Evolutionary conservation across 495 filamentous ascomycete genomes (phyloP).

Genomic region (Lophiostoma macrostomum): DNA sequence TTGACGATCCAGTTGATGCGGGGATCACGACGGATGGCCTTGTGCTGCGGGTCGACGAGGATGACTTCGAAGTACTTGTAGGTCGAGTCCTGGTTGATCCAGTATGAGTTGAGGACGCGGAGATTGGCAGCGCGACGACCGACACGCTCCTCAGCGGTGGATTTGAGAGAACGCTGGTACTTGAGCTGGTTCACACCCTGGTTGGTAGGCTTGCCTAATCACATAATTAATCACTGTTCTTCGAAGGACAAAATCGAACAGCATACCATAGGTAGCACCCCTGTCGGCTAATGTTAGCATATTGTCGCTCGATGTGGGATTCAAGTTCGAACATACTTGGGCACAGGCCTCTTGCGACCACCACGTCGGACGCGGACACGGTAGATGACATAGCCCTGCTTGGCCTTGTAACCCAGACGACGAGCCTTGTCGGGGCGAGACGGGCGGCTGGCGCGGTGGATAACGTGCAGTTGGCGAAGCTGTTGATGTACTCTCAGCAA

Average conservation of each 20-base stretch:
- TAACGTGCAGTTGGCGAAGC: slow-evolving; percentile 97
- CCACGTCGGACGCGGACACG: slow-evolving; percentile 94
- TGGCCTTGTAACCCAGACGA: slow-evolving; percentile 99
- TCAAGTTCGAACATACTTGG: slow-evolving; percentile 22
- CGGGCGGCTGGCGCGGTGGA: slow-evolving; percentile 97
- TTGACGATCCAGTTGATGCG: slow-evolving; percentile 99
- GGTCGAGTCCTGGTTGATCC: slow-evolving; percentile 99
- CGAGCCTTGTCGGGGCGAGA: slow-evolving; percentile 99
- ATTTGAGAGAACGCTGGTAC: slow-evolving; percentile 97
- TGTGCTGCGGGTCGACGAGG: slow-evolving; percentile 99
- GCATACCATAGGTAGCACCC: slow-evolving; percentile 96
- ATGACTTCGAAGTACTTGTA: slow-evolving; percentile 99
- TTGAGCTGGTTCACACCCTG: slow-evolving; percentile 99
- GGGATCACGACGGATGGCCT: slow-evolving; percentile 97
- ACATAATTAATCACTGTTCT: slow-evolving; percentile 13
- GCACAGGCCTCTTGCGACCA: slow-evolving; percentile 89
- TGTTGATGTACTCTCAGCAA: slow-evolving; percentile 99
- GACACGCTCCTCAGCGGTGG: slow-evolving; percentile 99
- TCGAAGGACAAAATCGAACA: background rate
- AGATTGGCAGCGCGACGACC: slow-evolving; percentile 97
- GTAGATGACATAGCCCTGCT: slow-evolving; percentile 99
- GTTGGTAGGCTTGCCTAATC: slow-evolving; percentile 95
- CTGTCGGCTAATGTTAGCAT: slow-evolving; percentile 54
- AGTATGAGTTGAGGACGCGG: slow-evolving; percentile 99
- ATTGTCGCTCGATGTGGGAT: background rate